Base-by-base conservation (phyloP, 305 asterid genomes). In the Fraxinus xanthoxyloides region DNA sequence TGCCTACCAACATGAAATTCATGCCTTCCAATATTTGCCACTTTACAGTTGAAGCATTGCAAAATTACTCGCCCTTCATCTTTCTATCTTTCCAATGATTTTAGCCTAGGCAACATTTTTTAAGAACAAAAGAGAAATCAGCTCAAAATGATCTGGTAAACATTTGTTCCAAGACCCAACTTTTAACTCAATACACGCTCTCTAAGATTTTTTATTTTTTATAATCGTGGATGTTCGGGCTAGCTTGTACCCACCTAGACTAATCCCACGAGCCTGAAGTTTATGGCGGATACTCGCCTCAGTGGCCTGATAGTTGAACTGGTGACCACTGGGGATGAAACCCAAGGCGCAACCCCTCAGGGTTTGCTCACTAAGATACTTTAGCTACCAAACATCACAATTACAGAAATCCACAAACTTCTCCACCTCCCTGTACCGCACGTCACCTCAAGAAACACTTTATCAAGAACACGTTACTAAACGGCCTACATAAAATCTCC, bases 311-410 rank as follows among this genome's bases (percentile, higher is more conserved):
- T 0, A n/a, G n/a, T 26, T 1, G 28, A 26, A 26, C 28, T 26
- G 28, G 31, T 28, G 31, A 28, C 2, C 31, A 28, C 1, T 26
- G 28, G 28, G 28, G 28, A 26, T 26, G 28, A 26, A 28, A 1
- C 31, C 31, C 31, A 28, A 28, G 31, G 31, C 1, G 0, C 31
- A 28, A 28, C 2, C 31, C 31, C 31, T 1, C 31, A 28, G 31
- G 31, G 0, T 28, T 28, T 13, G 10, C 30, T 0, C 21, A 26
- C 19, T 24, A 38, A 72, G 30, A 23, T 34, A 35, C 77, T 72
- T 67, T 15, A 48, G 76, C 81, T 21, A 28, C n/a, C 35, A 69
- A 79, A 54, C 34, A 78, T 34, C 65, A 4, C 75, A 69, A 69
- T 15, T 69, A 69, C 38, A 26, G 36, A 26, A 28, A n/a, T 30